Conservation (phyloP, 345 rosid genomes). For the Boechera stricta region DNA sequence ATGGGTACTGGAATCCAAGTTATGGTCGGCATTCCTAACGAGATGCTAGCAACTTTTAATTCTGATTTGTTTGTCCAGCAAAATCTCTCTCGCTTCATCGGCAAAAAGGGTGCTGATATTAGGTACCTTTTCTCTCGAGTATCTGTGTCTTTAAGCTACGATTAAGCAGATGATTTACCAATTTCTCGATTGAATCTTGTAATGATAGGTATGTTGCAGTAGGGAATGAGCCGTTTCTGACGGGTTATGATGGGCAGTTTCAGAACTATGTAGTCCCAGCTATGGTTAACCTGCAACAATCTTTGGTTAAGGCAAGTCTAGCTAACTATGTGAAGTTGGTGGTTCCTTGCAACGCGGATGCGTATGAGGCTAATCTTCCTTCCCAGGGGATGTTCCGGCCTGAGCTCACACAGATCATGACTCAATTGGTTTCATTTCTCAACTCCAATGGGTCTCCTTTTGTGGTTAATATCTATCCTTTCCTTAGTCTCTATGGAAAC, state of each 20-base stretch:
- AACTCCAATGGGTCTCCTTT: slow-evolving; percentile 90
- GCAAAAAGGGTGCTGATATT: slow-evolving; percentile 81
- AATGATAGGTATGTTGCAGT: slow-evolving; percentile 82
- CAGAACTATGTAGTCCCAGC: slow-evolving; percentile 83
- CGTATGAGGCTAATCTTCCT: slow-evolving; percentile 81
- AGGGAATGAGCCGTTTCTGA: slow-evolving; percentile 93
- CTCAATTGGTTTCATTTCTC: slow-evolving; percentile 83
- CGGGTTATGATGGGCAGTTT: slow-evolving; percentile 71
- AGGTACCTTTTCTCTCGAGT: slow-evolving; percentile 50
- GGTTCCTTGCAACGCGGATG: slow-evolving; percentile 98
- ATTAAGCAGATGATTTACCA: not conserved
- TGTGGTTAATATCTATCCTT: slow-evolving; percentile 92
- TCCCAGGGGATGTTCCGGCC: slow-evolving; percentile 92
- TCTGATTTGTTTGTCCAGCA: slow-evolving; percentile 83
- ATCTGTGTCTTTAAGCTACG: not conserved
- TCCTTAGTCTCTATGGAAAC: slow-evolving; percentile 88
- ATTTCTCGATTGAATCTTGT: not conserved
- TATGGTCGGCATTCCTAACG: slow-evolving; percentile 93
- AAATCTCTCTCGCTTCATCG: slow-evolving; percentile 73
- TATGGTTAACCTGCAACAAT: slow-evolving; percentile 78
- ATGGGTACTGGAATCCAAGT: slow-evolving; percentile 87
- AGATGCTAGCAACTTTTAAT: slow-evolving; percentile 59
- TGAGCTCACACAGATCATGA: slow-evolving; percentile 80
- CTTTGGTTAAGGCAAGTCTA: slow-evolving; percentile 80
- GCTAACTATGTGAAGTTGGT: slow-evolving; percentile 81